Evolutionary conservation across 164 flowering plant genomes (phyloP), one percentile per base, ranked within the genome.

Genomic region (Santalum album): DNA sequence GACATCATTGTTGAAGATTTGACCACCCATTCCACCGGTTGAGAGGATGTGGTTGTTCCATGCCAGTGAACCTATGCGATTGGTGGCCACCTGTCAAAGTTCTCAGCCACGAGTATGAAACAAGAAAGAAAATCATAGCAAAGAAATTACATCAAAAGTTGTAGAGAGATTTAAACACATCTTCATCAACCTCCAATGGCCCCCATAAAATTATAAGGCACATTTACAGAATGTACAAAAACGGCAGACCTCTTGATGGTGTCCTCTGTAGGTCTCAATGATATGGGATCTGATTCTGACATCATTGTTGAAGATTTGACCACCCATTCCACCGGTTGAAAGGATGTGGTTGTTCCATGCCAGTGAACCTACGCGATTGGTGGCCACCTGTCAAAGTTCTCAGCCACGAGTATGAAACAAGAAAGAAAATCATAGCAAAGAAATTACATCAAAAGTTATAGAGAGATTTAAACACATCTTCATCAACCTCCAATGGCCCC

Each of bases 321-420:
- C 67, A 42, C 79, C 87, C 80, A 75, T 73, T 18, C 80, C 77
- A 32, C 84, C 84, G n/a, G 84, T 75, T 1, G 79, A 71, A 3
- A 82, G 69, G 19, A 82, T 72, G 65, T 77, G 80, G 51, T 63
- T 71, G 71, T 82, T 82, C 87, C 87, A 82, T 19, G 70, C 79
- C 2, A 82, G 60, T 1, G 84, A 64, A 6, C 83, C 87, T 22
- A 78, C 87, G 61, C 6, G 75, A 51, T 23, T 36, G 38, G 59
- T 81, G 87, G 12, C 77, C 77, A 9, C 79, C 82, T 63, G 57
- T 62, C 51, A 78, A 46, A 12, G 77, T 79, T 68, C 84, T 75
- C 50, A 81, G 60, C 42, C 14, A 16, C 17, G 14, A n/a, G n/a
- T n/a, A n/a, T n/a, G 17, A 38, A 1, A 38, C 14, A 38, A 11